These are phyloP conservation scores for Alloteropsis angusta DNA, from an alignment of 202 grass and related monocot genomes.

Conservation along the genomic window DNA sequence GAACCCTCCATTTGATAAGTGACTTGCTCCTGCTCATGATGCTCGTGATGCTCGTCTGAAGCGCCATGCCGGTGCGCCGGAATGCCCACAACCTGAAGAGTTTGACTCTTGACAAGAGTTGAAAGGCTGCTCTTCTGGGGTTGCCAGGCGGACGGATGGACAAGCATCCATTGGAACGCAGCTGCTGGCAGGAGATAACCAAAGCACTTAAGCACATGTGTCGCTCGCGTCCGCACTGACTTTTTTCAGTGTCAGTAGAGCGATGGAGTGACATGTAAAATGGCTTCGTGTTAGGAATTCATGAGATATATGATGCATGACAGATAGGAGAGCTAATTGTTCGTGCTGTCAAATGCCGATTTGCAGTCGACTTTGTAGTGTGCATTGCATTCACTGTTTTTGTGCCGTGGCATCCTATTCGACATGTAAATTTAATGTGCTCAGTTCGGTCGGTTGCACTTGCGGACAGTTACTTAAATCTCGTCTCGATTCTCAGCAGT, in stretches of 20 bases:
- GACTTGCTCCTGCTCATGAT: slow-evolving; percentile 22
- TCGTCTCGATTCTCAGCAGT: neutral
- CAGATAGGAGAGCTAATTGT: neutral
- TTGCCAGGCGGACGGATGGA: neutral
- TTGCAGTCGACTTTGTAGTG: neutral
- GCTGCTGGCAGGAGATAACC: neutral
- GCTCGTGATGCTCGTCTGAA: neutral
- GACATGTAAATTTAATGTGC: neutral
- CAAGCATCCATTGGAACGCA: neutral
- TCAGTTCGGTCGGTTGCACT: neutral
- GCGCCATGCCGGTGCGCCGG: neutral
- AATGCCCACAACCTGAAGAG: neutral
- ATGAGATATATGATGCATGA: neutral
- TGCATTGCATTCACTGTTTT: neutral
- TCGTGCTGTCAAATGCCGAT: slow-evolving; percentile 7
- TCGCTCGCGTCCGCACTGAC: neutral
- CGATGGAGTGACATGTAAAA: neutral
- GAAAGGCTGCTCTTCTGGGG: slow-evolving; percentile 1
- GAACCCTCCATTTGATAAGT: slow-evolving; percentile 52
- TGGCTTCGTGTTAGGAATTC: slow-evolving; percentile 1
- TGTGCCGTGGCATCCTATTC: neutral
- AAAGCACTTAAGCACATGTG: neutral
- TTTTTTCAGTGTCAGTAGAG: slow-evolving; percentile 3
- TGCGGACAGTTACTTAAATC: too few relatives aligned
- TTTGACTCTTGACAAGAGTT: neutral